phyloP scores from a whole-genome alignment of 176 grass and related monocot species.

The Sorghum bicolor region Sorghum_bicolor_NCBIv3 NC_012878.2:58725001-58725500 shows the following conservation, averaged over 20 bases:
- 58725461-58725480: background rate
- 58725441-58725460: conserved; percentile 30
- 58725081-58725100: conserved; percentile 27
- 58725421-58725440: conserved; percentile 50
- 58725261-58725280: conserved; percentile 12
- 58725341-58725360: conserved; percentile 14
- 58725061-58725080: conserved; percentile 27
- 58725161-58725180: conserved; percentile 53
- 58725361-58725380: background rate
- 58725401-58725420: conserved; percentile 69
- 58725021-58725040: conserved; percentile 16
- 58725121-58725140: conserved; percentile 72
- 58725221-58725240: conserved; percentile 62
- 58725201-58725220: conserved; percentile 51
- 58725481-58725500: conserved; percentile 28
- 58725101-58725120: conserved; percentile 29
- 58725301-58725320: background rate
- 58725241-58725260: conserved; percentile 28
- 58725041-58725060: background rate
- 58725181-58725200: conserved; percentile 56
- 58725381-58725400: conserved; percentile 36
- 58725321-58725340: background rate
- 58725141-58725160: conserved; percentile 49
- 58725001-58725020: conserved; percentile 23
- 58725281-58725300: background rate